Evolutionary conservation across 768 basidiomycete genomes (phyloP), one percentile per base, ranked within the genome.

Genomic region (Tricholoma sp.): DNA sequence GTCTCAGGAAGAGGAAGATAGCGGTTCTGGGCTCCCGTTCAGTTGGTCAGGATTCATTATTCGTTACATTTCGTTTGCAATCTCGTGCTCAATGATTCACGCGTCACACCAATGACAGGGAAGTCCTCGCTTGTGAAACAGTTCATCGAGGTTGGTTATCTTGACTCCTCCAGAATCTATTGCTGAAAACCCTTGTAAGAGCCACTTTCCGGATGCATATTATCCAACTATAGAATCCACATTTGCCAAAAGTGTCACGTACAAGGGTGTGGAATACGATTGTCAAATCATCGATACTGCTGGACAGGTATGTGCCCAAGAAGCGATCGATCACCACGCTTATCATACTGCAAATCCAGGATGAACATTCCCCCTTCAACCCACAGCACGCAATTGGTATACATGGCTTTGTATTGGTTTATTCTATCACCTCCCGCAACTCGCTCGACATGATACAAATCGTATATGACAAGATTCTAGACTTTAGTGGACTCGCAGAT

Each of bases 271-370:
- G 31, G 92, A 95, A 66, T 98, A 94, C 67, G 88, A 94, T 59
- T 95, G 94, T 74, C 94, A 96, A 74, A 95, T 98, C 75, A 92
- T 98, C 65, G 96, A 98, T 71, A 96, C 94, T 61, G 96, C 96
- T 52, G 96, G 96, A 27, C 96, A 98, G 84, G 94, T 92, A 56
- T 62, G 83, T 69, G 18, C 18, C 35, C 29, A 24, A 32, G 18
- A 18, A 16, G 29, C 18, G 19, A 14, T 29, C n/a, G 19, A 39
- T 21, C 4, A 12, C 18, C 14, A 31, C 5, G 9, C 47, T 59
- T 9, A 18, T 35, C 32, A 32, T 16, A 27, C 19, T 27, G 8
- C 10, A 12, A 24, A 45, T 32, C 21, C 55, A 94, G 94, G 96
- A 98, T 67, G 96, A 99, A 72, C 98, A 91, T 75, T 90, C 93